A percentile compares a stretch with the other conserved stretches of the same genome.
Conservation (phyloP, 176 grass and related monocot genomes). For the Raddia distichophylla region DNA sequence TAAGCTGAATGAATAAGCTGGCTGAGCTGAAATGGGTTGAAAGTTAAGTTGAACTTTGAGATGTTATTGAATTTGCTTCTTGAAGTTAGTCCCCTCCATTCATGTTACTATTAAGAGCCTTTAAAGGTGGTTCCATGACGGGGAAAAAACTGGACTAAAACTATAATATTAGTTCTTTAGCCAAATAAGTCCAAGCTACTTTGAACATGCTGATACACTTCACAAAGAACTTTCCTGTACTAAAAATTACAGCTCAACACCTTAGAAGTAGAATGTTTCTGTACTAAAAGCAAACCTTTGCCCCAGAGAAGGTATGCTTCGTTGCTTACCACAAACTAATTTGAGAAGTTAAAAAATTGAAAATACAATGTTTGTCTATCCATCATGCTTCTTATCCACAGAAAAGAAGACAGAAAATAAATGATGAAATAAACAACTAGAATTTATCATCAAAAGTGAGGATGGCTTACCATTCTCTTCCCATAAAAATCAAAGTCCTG, state of each 20-base stretch:
- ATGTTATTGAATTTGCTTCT: too few species aligned
- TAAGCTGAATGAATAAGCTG: too few species aligned
- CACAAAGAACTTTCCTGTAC: neutral
- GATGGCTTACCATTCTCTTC: constrained; percentile 71
- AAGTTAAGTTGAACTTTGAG: too few species aligned
- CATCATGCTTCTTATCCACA: constrained; percentile 4
- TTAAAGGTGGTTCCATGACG: too few species aligned
- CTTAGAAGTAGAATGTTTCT: neutral
- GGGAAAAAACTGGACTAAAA: too few species aligned
- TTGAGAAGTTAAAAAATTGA: neutral
- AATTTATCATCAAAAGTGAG: constrained; percentile 25
- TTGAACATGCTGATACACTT: neutral
- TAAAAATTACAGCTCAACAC: neutral
- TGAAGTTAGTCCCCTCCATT: too few species aligned
- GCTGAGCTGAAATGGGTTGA: too few species aligned
- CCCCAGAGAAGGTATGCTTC: neutral
- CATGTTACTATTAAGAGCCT: too few species aligned
- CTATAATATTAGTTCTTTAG: too few species aligned
- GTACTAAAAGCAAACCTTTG: constrained; percentile 4
- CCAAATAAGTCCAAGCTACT: too few species aligned
- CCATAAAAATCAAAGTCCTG: constrained; percentile 96
- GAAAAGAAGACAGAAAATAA: neutral
- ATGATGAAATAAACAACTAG: neutral
- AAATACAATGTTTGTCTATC: neutral
- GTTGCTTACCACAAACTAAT: neutral